Conservation (phyloP, 2,329 filamentous ascomycete species). For the Aureobasidium melanogenum region DNA sequence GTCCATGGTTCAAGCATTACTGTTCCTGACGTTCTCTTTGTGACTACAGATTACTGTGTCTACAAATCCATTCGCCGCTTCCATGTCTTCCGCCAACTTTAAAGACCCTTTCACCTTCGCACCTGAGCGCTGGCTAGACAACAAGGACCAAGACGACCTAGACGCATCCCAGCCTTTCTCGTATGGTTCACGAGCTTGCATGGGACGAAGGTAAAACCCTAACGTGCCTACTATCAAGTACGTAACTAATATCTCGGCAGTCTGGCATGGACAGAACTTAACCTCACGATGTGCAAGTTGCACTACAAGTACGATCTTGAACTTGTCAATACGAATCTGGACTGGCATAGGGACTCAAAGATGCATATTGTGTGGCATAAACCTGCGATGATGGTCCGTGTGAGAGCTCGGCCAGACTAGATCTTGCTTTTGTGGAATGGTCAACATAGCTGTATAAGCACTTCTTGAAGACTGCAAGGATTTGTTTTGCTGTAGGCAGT, state of each 20-base stretch:
- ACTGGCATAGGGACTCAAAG: neutral
- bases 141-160: neutral
- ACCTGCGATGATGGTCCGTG: neutral
- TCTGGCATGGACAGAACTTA: neutral
- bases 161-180: neutral
- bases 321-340: neutral
- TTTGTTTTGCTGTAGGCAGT: too few relatives aligned
- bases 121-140: neutral
- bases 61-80: neutral
- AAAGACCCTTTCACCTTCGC: neutral
- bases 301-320: neutral
- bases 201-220: neutral
- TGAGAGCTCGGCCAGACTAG: neutral
- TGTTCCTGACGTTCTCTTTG: neutral
- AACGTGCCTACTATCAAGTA: too few relatives aligned
- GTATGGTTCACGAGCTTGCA: neutral
- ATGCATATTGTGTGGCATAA: neutral
- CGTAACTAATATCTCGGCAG: neutral
- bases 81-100: neutral
- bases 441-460: too few relatives aligned
- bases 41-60: neutral
- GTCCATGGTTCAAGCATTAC: neutral
- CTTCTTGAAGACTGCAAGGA: too few relatives aligned
- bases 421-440: neutral
- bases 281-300: neutral